Conservation (phyloP, 2,329 filamentous ascomycete species). For the Pseudogymnoascus sp. region DNA sequence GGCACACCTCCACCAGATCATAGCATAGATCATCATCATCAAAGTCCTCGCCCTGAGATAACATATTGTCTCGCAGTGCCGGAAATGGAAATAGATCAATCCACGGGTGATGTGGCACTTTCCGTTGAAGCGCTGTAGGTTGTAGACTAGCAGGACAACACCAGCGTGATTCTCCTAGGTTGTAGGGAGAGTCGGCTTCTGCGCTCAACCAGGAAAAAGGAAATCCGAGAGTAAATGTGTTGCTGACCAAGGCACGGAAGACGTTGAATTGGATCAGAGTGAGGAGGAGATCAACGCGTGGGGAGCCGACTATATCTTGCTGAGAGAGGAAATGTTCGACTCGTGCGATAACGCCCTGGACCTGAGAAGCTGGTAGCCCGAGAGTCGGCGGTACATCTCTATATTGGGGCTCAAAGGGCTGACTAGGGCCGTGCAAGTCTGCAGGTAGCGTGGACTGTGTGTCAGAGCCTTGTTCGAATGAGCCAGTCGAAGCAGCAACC, state of each 20-base stretch:
- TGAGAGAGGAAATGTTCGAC: not conserved
- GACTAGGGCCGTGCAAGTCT: not conserved
- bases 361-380: not conserved
- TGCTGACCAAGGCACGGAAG: slow-evolving; percentile 28
- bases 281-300: slow-evolving; percentile 27
- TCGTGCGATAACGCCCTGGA: not conserved
- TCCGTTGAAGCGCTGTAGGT: slow-evolving; percentile 32
- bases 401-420: not conserved
- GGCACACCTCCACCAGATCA: slow-evolving; percentile 28
- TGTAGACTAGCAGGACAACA: slow-evolving; percentile 20
- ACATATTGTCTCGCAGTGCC: slow-evolving; percentile 32
- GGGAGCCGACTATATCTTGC: slow-evolving; percentile 16
- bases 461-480: not conserved
- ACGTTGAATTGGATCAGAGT: slow-evolving; percentile 32
- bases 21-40: slow-evolving; percentile 30
- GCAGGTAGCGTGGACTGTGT: not conserved
- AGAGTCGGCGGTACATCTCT: not conserved
- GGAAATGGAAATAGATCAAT: slow-evolving; percentile 31
- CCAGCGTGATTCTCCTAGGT: not conserved
- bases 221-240: slow-evolving; percentile 24
- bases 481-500: not conserved
- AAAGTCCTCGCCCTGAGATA: slow-evolving; percentile 25
- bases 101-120: slow-evolving; percentile 33
- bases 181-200: not conserved
- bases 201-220: not conserved